Conservation (phyloP, 148 eudicot genomes). For the Rhododendron molle region DNA sequence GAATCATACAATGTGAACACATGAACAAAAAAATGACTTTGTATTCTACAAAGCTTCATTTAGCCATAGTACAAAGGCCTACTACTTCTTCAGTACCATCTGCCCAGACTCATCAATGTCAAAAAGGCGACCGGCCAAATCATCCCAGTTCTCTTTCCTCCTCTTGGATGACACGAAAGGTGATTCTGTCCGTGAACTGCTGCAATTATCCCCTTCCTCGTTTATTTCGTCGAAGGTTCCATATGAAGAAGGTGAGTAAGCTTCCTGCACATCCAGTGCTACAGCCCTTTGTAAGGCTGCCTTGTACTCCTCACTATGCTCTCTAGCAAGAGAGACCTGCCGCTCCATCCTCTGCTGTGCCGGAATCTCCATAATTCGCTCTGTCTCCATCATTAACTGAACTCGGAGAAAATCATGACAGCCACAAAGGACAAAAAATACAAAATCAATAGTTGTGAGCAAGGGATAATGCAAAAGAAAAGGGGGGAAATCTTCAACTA, state of each 20-base stretch:
- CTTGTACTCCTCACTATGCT: constrained; percentile 61
- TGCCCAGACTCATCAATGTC: constrained; percentile 61
- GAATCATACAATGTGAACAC: not conserved
- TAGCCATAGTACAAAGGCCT: not conserved
- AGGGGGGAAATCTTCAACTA: not conserved
- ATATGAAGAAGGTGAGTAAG: constrained; percentile 58
- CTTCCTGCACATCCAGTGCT: constrained; percentile 60
- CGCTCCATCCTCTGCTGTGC: constrained; percentile 74
- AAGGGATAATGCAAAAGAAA: not conserved
- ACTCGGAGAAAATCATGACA: constrained; percentile 4
- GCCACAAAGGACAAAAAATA: not conserved
- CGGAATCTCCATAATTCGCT: constrained; percentile 62
- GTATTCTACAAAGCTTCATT: not conserved
- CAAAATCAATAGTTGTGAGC: not conserved
- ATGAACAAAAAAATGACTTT: constrained; percentile 2
- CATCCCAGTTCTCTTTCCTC: constrained; percentile 62
- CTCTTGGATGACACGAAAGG: constrained; percentile 30
- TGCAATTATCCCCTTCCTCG: constrained; percentile 34
- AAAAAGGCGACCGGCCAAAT: constrained; percentile 43
- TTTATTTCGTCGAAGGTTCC: constrained; percentile 59
- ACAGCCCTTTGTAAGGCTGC: constrained; percentile 69
- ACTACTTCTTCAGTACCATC: constrained; percentile 32
- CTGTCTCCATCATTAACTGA: constrained; percentile 72
- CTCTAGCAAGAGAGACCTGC: constrained; percentile 59
- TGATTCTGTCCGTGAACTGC: constrained; percentile 23